phyloP scores from a whole-genome alignment of 1,284 basidiomycete genomes.

The Boletellus deceptivus region DNA sequence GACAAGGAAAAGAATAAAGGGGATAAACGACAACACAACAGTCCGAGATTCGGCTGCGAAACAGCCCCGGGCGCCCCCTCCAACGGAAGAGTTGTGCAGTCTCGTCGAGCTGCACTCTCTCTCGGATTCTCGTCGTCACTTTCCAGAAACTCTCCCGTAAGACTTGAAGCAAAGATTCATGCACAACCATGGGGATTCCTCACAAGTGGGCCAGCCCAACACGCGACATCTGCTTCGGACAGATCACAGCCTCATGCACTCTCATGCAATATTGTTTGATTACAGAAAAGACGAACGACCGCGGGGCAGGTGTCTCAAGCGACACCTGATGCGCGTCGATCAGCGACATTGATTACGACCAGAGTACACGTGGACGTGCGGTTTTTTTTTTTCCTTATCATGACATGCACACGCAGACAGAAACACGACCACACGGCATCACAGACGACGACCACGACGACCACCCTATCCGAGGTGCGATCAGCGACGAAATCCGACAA shows the following conservation, averaged over 20 bases:
- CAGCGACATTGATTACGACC: constrained; percentile 62
- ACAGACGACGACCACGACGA: constrained; percentile 99
- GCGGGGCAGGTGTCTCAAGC: constrained; percentile 59
- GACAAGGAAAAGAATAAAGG: too few species aligned
- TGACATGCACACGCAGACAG: constrained; percentile 9
- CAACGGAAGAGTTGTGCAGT: too few species aligned
- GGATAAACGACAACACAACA: too few species aligned
- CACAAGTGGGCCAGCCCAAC: too few species aligned
- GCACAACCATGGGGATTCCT: too few species aligned
- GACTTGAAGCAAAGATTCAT: too few species aligned
- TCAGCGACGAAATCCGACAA: constrained; percentile 1
- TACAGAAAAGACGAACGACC: constrained; percentile 51
- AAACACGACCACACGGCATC: constrained; percentile 33
- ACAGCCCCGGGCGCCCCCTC: too few species aligned
- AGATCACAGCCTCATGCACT: not conserved
- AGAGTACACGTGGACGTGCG: constrained; percentile 37
- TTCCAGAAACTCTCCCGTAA: too few species aligned
- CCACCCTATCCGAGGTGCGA: constrained; percentile 70
- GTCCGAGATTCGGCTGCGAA: too few species aligned
- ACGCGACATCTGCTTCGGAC: too few species aligned
- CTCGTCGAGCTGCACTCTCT: too few species aligned
- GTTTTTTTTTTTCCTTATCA: constrained; percentile 17
- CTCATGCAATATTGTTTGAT: not conserved
- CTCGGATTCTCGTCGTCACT: too few species aligned
- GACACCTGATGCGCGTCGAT: constrained; percentile 75